These are phyloP conservation scores for Amylocarpus encephaloides DNA, from an alignment of 2,329 filamentous ascomycete genomes.

Conservation along the genomic window DNA sequence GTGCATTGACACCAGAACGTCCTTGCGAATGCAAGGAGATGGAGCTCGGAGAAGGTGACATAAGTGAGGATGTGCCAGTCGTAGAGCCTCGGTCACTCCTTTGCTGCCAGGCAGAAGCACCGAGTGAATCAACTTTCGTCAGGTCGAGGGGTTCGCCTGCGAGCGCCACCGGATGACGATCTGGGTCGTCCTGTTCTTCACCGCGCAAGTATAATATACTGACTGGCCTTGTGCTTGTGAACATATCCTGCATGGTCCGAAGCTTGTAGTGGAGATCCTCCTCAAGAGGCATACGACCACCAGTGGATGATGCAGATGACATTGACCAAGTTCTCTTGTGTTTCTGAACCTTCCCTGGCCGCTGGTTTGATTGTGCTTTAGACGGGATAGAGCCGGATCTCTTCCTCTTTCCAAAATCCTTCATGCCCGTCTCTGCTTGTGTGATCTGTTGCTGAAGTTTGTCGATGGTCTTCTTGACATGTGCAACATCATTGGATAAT, in stretches of 20 bases:
- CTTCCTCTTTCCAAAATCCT: constrained; percentile 61
- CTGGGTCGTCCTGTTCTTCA: constrained; percentile 72
- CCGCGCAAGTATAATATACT: constrained; percentile 74
- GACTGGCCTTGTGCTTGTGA: constrained; percentile 72
- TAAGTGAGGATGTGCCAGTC: constrained; percentile 51
- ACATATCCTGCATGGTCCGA: constrained; percentile 78
- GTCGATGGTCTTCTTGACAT: constrained; percentile 94
- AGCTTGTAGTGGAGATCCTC: constrained; percentile 77
- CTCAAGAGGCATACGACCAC: constrained; percentile 50
- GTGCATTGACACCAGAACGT: constrained; percentile 32
- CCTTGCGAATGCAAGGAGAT: constrained; percentile 54
- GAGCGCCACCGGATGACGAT: constrained; percentile 69
- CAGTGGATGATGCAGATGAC: constrained; percentile 66
- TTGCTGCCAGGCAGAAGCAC: constrained; percentile 35
- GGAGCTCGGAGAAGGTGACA: constrained; percentile 62
- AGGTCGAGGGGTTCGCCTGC: constrained; percentile 61
- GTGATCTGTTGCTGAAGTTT: constrained; percentile 91
- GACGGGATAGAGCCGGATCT: constrained; percentile 42
- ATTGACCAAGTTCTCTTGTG: constrained; percentile 95
- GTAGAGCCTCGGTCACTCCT: constrained; percentile 47
- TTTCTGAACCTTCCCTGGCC: constrained; percentile 78
- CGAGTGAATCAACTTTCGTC: constrained; percentile 39
- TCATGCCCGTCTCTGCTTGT: constrained; percentile 64
- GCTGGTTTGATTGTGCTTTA: constrained; percentile 40
- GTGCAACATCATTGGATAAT: constrained; percentile 86